Percentiles rank a stretch among this genome's conserved stretches.
Conservation (phyloP, 371 early-diverging fungal genomes). For the Apophysomyces elegans region DNA sequence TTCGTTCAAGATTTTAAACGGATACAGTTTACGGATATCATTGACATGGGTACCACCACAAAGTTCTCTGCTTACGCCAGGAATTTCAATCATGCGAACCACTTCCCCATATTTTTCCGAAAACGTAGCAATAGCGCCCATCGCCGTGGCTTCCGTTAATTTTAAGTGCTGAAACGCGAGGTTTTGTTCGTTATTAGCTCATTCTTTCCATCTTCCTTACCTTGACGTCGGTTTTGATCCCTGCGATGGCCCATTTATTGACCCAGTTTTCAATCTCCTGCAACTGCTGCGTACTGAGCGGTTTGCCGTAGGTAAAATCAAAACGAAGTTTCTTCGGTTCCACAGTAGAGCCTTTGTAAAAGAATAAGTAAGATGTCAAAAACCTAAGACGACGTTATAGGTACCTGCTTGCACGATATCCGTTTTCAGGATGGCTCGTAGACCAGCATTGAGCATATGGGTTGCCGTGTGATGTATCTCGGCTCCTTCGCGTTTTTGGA, state of each 20-base stretch:
- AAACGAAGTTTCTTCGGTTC: constrained; percentile 69
- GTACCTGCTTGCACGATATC: constrained; percentile 74
- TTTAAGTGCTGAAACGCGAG: constrained; percentile 46
- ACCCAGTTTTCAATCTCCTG: constrained; percentile 62
- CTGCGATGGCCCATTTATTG: constrained; percentile 55
- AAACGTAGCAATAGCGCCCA: constrained; percentile 71
- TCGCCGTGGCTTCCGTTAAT: constrained; percentile 62
- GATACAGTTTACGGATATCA: constrained; percentile 61
- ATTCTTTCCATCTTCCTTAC: constrained; percentile 13
- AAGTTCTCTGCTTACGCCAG: constrained; percentile 68
- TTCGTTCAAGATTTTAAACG: constrained; percentile 73
- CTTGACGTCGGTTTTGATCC: constrained; percentile 48
- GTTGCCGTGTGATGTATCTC: constrained; percentile 84
- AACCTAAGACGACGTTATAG: neutral
- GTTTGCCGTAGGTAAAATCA: constrained; percentile 73
- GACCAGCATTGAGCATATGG: constrained; percentile 73
- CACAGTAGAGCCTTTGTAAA: constrained; percentile 61
- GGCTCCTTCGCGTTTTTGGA: constrained; percentile 56
- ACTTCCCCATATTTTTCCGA: constrained; percentile 71
- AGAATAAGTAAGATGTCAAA: neutral
- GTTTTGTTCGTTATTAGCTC: neutral
- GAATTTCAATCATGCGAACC: constrained; percentile 68
- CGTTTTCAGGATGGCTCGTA: constrained; percentile 60
- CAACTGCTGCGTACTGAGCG: constrained; percentile 58
- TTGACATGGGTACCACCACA: constrained; percentile 83